These are phyloP conservation scores for Tylopilus sp. DNA, from an alignment of 1,284 basidiomycete species.

Conservation along the genomic window DNA sequence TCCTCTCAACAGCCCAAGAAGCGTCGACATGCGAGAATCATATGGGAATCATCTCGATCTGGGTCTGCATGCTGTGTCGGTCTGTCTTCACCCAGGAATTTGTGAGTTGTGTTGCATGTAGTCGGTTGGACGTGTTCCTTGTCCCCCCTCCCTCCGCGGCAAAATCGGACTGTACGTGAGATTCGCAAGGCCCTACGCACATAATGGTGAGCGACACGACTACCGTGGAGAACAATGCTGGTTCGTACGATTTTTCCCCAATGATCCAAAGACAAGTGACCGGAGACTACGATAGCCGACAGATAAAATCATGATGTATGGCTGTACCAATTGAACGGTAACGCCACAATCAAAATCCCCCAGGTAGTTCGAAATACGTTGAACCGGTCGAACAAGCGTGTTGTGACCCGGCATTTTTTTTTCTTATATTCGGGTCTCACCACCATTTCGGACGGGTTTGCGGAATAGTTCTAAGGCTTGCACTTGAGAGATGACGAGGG, in stretches of 20 bases:
- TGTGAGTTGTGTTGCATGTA: not conserved
- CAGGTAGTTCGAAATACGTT: not conserved
- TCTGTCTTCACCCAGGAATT: not conserved
- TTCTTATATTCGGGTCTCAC: not conserved
- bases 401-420: not conserved
- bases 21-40: not conserved
- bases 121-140: not conserved
- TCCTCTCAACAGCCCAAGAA: not conserved
- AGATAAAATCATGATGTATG: slow-evolving; percentile 2
- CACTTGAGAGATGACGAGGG: not conserved
- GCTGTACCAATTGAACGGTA: slow-evolving; percentile 1
- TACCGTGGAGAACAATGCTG: not conserved
- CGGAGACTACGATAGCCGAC: not conserved
- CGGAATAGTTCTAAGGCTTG: not conserved
- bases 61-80: slow-evolving; percentile 1
- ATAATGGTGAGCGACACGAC: slow-evolving; percentile 10
- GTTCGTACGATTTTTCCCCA: slow-evolving; percentile 10
- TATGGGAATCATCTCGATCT: not conserved
- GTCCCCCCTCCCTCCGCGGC: not conserved
- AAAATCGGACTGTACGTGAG: not conserved
- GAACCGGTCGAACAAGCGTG: not conserved
- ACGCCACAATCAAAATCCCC: slow-evolving; percentile 21
- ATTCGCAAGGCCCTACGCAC: not conserved
- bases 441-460: not conserved
- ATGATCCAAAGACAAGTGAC: slow-evolving; percentile 11